Evolutionary conservation across 1,284 basidiomycete species (phyloP).

Genomic region (Ganoderma boninense): DNA sequence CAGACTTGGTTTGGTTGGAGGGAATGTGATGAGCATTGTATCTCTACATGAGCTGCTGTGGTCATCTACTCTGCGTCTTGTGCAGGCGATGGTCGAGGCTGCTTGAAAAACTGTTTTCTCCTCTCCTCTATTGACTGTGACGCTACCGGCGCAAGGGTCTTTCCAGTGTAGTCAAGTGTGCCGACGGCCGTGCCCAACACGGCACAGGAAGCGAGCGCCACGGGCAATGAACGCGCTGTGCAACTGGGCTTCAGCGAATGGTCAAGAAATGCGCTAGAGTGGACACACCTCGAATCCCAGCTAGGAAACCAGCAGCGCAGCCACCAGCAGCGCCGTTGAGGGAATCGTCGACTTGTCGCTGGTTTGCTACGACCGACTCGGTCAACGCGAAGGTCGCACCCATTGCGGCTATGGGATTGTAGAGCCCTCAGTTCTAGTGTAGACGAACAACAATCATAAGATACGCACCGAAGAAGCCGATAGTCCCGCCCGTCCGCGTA

Average conservation of each 20-base stretch:
- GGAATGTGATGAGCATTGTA: constrained; percentile 20
- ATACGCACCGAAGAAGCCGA: constrained; percentile 81
- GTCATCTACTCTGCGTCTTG: constrained; percentile 38
- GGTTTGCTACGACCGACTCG: constrained; percentile 84
- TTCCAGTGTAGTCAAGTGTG: constrained; percentile 85
- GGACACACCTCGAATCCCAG: constrained; percentile 82
- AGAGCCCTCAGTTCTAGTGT: neutral
- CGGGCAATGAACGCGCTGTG: constrained; percentile 84
- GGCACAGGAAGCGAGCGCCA: constrained; percentile 84
- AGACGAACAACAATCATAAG: neutral
- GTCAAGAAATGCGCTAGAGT: constrained; percentile 9
- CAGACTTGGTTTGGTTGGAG: neutral
- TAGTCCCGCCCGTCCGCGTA: constrained; percentile 80
- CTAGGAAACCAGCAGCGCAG: constrained; percentile 93
- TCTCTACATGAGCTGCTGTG: constrained; percentile 29
- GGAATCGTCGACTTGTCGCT: constrained; percentile 83
- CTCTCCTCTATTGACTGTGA: constrained; percentile 60
- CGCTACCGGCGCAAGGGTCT: constrained; percentile 52
- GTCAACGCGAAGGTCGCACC: constrained; percentile 89
- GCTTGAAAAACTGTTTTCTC: constrained; percentile 79
- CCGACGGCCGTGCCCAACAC: constrained; percentile 85
- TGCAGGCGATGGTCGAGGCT: constrained; percentile 44
- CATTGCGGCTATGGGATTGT: constrained; percentile 76
- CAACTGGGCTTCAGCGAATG: constrained; percentile 24
- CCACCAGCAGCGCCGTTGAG: constrained; percentile 89